A percentile compares a stretch with the other conserved stretches of the same genome.
Conservation (phyloP, 495 filamentous ascomycete species). For the Amorphotheca resinae region DNA sequence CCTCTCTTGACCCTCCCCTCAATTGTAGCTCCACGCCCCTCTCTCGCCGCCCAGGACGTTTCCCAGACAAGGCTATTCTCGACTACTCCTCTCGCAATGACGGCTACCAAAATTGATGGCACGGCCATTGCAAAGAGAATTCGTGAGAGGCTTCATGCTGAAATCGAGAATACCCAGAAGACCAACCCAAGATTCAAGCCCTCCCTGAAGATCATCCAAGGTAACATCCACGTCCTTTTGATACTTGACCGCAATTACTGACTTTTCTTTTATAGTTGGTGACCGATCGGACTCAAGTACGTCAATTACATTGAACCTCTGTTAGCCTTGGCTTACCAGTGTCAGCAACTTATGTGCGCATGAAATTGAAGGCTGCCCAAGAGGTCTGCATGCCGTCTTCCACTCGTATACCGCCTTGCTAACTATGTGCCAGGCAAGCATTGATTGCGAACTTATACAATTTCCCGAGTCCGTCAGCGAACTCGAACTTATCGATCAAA, state of each 20-base stretch:
- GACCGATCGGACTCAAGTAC: constrained; percentile 85
- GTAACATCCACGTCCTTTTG: constrained; percentile 33
- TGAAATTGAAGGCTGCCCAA: constrained; percentile 95
- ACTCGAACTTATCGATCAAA: constrained; percentile 69
- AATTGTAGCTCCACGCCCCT: neutral
- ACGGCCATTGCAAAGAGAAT: constrained; percentile 87
- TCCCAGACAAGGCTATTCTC: constrained; percentile 25
- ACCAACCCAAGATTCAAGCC: constrained; percentile 78
- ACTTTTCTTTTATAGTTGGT: constrained; percentile 42
- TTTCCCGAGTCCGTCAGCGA: constrained; percentile 74
- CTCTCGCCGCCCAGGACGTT: neutral
- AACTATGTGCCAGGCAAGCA: constrained; percentile 54
- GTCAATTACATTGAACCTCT: constrained; percentile 21
- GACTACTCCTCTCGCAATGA: constrained; percentile 47
- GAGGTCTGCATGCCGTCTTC: constrained; percentile 55
- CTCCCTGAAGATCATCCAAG: constrained; percentile 83
- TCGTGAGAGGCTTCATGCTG: constrained; percentile 58
- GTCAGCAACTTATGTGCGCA: constrained; percentile 94
- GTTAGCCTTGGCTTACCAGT: constrained; percentile 7
- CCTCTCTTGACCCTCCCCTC: constrained; percentile 4
- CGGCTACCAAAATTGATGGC: constrained; percentile 87
- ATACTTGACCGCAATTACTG: constrained; percentile 11
- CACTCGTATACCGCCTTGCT: neutral
- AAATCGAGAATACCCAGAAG: constrained; percentile 72
- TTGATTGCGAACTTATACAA: constrained; percentile 72